phyloP scores from a whole-genome alignment of 2,329 filamentous ascomycete genomes.

The Herpotrichia juniperi region DNA sequence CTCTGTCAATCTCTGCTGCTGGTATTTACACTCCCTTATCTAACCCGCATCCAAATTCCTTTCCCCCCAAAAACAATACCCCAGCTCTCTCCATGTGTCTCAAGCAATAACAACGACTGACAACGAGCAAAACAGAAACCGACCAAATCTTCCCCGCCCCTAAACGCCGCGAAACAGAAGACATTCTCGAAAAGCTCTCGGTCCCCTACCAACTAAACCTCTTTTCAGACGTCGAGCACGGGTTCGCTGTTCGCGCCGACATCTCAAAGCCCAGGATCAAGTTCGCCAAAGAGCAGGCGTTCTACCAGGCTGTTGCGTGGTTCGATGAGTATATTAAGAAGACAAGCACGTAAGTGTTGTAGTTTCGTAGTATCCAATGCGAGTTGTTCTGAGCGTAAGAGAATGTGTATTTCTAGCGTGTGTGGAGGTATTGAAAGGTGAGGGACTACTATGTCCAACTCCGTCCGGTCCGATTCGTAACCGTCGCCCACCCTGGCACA shows the following conservation, averaged over 20 bases:
- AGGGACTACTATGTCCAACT: too few species aligned
- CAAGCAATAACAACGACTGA: background rate
- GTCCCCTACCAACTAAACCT: slow-evolving; percentile 78
- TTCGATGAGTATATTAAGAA: slow-evolving; percentile 66
- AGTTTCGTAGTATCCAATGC: too few species aligned
- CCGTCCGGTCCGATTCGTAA: too few species aligned
- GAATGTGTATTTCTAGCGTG: too few species aligned
- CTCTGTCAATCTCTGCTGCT: slow-evolving; percentile 67
- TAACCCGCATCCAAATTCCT: background rate
- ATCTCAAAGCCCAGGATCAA: slow-evolving; percentile 61
- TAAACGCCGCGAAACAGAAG: slow-evolving; percentile 64
- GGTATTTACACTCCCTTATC: slow-evolving; percentile 43
- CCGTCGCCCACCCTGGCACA: background rate
- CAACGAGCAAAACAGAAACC: slow-evolving; percentile 51
- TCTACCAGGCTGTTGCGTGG: slow-evolving; percentile 78
- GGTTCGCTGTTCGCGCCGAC: slow-evolving; percentile 76
- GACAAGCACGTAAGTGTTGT: background rate
- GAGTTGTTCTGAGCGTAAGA: background rate
- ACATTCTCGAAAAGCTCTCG: slow-evolving; percentile 60
- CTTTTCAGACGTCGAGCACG: slow-evolving; percentile 73
- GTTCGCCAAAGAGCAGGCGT: slow-evolving; percentile 82
- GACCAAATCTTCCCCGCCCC: slow-evolving; percentile 65
- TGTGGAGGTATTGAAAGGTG: too few species aligned
- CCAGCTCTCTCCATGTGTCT: background rate
- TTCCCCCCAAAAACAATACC: slow-evolving; percentile 1